Conservation (phyloP, 192 early-diverging fungal genomes). For the Podila minutissima region DNA sequence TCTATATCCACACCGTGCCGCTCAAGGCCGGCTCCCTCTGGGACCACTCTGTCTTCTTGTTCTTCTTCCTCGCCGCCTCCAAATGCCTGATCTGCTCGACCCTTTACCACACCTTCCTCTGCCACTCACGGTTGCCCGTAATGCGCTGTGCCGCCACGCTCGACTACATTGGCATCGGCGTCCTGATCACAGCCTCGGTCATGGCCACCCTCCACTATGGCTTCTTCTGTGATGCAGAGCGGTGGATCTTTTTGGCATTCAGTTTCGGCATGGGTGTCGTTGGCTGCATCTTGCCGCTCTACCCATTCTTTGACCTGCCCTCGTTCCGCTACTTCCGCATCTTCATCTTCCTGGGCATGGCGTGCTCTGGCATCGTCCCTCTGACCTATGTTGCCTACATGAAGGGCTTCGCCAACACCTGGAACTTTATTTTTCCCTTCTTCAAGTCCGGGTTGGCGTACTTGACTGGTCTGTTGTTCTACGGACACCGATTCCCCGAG, state of each 20-base stretch:
- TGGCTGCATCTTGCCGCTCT: conserved; percentile 61
- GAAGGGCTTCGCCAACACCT: conserved; percentile 55
- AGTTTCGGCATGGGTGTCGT: conserved; percentile 53
- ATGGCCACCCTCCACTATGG: conserved; percentile 66
- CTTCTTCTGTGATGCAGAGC: conserved; percentile 63
- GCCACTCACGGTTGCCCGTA: conserved; percentile 58
- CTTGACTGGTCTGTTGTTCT: conserved; percentile 65
- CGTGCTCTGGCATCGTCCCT: conserved; percentile 59
- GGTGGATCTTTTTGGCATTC: conserved; percentile 60
- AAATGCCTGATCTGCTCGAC: conserved; percentile 70
- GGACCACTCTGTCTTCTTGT: conserved; percentile 57
- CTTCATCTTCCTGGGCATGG: conserved; percentile 64
- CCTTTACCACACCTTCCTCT: conserved; percentile 71
- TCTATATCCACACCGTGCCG: conserved; percentile 54
- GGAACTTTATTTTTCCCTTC: conserved; percentile 60
- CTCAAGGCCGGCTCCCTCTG: conserved; percentile 32
- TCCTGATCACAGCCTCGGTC: conserved; percentile 69
- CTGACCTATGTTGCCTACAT: conserved; percentile 57
- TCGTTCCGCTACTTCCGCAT: conserved; percentile 64
- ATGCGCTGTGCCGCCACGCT: conserved; percentile 68
- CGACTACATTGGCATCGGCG: conserved; percentile 72
- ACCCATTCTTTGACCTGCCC: conserved; percentile 65
- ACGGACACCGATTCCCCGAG: conserved; percentile 72
- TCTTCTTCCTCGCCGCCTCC: conserved; percentile 65
- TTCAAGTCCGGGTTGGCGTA: conserved; percentile 63